A percentile compares a stretch with the other conserved stretches of the same genome.
Conservation (phyloP, 75 land plant species). For the Pinus albicaulis region DNA sequence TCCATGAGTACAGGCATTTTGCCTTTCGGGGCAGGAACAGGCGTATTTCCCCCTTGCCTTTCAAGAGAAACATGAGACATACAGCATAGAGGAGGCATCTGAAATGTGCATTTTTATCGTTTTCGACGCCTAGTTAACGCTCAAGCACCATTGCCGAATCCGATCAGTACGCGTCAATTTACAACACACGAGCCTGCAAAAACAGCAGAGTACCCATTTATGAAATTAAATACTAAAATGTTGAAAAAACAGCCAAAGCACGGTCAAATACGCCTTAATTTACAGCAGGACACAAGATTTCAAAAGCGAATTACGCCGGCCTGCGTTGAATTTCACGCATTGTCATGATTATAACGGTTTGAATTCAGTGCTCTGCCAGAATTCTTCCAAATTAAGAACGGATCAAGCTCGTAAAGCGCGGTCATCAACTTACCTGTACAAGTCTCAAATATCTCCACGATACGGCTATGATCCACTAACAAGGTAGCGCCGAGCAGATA, state of each 20-base stretch:
- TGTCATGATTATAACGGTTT: too few relatives aligned
- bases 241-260: not conserved
- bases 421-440: not conserved
- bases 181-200: not conserved
- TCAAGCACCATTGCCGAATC: not conserved
- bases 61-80: too few relatives aligned
- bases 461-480: not conserved
- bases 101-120: not conserved
- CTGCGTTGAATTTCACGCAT: not conserved
- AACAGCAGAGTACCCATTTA: too few relatives aligned
- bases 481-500: not conserved
- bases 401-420: not conserved
- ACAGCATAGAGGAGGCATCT: not conserved
- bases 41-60: too few relatives aligned
- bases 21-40: too few relatives aligned
- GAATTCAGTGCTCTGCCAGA: not conserved
- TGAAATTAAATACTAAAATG: not conserved
- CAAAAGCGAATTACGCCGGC: not conserved
- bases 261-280: not conserved
- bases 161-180: not conserved
- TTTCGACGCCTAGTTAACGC: not conserved
- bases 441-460: not conserved
- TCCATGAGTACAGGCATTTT: conserved; percentile 9
- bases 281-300: not conserved
- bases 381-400: not conserved